These are phyloP conservation scores for Alternaria novae-zelandiae DNA, from an alignment of 2,329 filamentous ascomycete genomes.

Conservation along the genomic window DNA sequence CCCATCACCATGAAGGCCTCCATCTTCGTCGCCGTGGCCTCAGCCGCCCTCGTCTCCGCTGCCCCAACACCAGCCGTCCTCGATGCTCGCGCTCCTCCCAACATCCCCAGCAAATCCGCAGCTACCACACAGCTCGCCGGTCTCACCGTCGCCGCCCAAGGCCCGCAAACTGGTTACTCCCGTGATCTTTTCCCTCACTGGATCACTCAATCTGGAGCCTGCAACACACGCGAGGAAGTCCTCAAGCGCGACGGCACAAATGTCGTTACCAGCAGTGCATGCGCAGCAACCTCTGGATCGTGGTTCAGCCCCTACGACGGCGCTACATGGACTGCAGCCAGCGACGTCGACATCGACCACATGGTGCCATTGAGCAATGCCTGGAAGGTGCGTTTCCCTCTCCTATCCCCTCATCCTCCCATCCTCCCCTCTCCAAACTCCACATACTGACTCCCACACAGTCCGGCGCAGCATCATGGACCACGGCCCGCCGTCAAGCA, in stretches of 20 bases:
- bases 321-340: constrained; percentile 69
- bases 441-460: not conserved
- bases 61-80: constrained; percentile 38
- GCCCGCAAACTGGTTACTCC: constrained; percentile 64
- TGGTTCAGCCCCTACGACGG: constrained; percentile 80
- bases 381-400: constrained; percentile 66
- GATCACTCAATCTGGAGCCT: constrained; percentile 64
- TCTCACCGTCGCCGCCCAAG: constrained; percentile 64
- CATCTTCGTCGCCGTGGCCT: constrained; percentile 31
- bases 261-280: constrained; percentile 66
- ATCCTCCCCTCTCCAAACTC: not conserved
- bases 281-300: constrained; percentile 67
- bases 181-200: constrained; percentile 75
- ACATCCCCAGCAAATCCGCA: constrained; percentile 65
- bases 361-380: constrained; percentile 82
- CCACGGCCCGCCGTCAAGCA: constrained; percentile 66
- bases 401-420: not conserved
- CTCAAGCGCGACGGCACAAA: constrained; percentile 74
- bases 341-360: constrained; percentile 82
- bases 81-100: constrained; percentile 57
- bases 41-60: constrained; percentile 33
- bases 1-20: constrained; percentile 39
- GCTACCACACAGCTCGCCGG: constrained; percentile 65
- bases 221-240: constrained; percentile 76
- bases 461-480: constrained; percentile 77